These are phyloP conservation scores for Aspergillus bombycis DNA, from an alignment of 2,329 filamentous ascomycete genomes.

Conservation along the genomic window DNA sequence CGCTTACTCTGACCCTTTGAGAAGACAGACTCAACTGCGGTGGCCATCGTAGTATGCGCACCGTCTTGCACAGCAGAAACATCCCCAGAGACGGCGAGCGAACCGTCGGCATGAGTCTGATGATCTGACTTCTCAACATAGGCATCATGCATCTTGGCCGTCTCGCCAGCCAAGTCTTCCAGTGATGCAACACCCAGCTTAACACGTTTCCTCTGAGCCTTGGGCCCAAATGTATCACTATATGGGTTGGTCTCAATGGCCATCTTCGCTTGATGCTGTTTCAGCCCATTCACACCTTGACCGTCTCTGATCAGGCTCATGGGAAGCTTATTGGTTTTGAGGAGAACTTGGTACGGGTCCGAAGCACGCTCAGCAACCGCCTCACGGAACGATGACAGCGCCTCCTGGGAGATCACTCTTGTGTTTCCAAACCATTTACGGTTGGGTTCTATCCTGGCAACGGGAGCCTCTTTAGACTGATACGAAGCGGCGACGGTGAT, in stretches of 20 bases:
- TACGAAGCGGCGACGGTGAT: conserved; percentile 82
- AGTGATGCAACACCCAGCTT: conserved; percentile 85
- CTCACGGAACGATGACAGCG: conserved; percentile 81
- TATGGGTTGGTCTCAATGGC: conserved; percentile 86
- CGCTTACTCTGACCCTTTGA: conserved; percentile 92
- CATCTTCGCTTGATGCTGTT: conserved; percentile 93
- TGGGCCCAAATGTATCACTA: conserved; percentile 86
- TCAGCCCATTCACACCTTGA: conserved; percentile 76
- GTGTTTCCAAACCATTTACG: conserved; percentile 98
- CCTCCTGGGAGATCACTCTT: conserved; percentile 85
- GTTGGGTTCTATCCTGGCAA: conserved; percentile 90
- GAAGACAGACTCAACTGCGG: conserved; percentile 84
- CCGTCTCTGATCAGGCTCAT: conserved; percentile 90
- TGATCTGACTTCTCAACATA: conserved; percentile 83
- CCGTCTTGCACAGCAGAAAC: conserved; percentile 48
- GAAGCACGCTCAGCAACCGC: conserved; percentile 88
- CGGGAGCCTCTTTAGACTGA: conserved; percentile 80
- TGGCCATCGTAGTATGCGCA: conserved; percentile 50
- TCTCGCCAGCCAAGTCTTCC: conserved; percentile 77
- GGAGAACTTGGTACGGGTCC: conserved; percentile 90
- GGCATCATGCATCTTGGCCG: conserved; percentile 76
- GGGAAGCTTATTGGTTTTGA: conserved; percentile 95
- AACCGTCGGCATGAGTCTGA: conserved; percentile 73
- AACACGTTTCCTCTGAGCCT: conserved; percentile 88
- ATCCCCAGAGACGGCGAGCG: conserved; percentile 60